Evolutionary conservation across 441 rosid genomes (phyloP), one percentile per base, ranked within the genome.

Genomic region (Adansonia rubrostipa): DNA sequence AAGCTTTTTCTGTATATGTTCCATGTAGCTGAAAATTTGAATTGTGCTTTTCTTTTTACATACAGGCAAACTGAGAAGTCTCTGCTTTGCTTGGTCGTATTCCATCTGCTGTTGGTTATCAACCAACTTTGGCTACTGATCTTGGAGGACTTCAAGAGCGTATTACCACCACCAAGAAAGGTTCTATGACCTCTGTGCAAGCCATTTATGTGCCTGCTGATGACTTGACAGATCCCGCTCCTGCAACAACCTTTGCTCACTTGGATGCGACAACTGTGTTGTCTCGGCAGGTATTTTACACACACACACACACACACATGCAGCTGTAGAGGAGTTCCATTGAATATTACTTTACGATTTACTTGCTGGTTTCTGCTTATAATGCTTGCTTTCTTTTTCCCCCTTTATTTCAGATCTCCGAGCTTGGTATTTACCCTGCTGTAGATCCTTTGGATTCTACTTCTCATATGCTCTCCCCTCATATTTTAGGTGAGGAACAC

Each of bases 161-260:
- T 83, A 96, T 96, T 78, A 96, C 99, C 62, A 92, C 99, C 71
- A 96, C 99, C 73, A 96, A 92, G 93, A 94, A 96, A 79, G 98
- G 98, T 74, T 96, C 99, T 28, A 96, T 96, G 71, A 94, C 99
- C 47, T 96, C 99, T 22, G 96, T 96, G 66, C 99, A 96, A 87
- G 99, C 98, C 80, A 92, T 96, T 62, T 96, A 94, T 67, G 99
- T 96, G 77, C 99, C 99, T 84, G 99, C 98, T 84, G 98, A 96
- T 85, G 99, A 94, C 82, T 85, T 96, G 93, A 96, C 99, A 60
- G 99, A 96, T 92, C 99, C 99, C 10, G 99, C 99, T 87, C 99
- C 98, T 33, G 99, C 99, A 11, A 96, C 99, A 65, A 94, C 98
- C 19, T 96, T 96, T 66, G 97, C 98, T 82, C 99, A 96, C 90